Base-by-base conservation (phyloP, 129 eudicot genomes). In the Pittosporum tobira region DNA sequence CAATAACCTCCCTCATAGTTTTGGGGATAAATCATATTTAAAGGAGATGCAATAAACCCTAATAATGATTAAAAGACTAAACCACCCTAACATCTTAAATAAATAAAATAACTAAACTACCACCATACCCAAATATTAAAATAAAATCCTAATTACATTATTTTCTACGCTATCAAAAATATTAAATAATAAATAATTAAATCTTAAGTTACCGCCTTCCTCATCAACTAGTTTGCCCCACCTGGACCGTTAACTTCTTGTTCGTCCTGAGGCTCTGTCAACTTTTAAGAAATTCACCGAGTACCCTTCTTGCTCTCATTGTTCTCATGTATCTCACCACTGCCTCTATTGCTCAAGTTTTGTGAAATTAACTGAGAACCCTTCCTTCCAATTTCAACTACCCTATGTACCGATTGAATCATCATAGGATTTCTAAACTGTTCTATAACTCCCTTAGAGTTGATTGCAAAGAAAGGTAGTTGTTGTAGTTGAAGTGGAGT, bases 221-320 rank as follows among this genome's bases (percentile, higher is more conserved):
- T n/a, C n/a, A n/a, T n/a, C n/a, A n/a, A n/a, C n/a, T 51, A 24
- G 19, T 6, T 29, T 20, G 11, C 18, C 20, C 13, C 20, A 11
- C 57, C 42, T 25, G 12, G 15, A 37, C 31, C 26, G 21, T 38
- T 34, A 23, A 2, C 22, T 62, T 60, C 29, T 6, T 18, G 40
- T 26, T 53, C 71, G n/a, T 84, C 94, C 13, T 23, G 14, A 19
- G 73, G n/a, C 57, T 8, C 42, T 18, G 36, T 56, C 5, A 61
- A 14, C 28, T 48, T 37, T 9, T 31, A 56, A 24, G 54, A 47
- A 15, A 61, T 51, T 49, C 54, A 55, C 7, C 24, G 58, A 58
- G 56, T 30, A 18, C 0, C 70, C 65, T 42, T 18, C 30, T 54
- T 51, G 44, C 49, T 55, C 64, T 26, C 47, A 19, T 51, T 48